Evolutionary conservation across 148 eudicot genomes (phyloP), one percentile per base, ranked within the genome.

Genomic region (Suaeda aralocaspica): DNA sequence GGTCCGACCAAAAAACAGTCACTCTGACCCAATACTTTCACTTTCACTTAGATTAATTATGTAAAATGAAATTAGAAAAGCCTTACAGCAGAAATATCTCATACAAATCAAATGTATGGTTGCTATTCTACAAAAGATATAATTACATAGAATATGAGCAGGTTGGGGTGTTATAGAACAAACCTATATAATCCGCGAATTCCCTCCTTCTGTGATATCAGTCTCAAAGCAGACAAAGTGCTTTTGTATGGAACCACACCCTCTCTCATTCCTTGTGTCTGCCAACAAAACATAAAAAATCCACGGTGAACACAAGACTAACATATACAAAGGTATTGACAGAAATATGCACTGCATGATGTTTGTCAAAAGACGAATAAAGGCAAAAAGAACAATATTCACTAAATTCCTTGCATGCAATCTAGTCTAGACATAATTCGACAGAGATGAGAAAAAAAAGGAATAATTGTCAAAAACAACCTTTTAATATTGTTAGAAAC

Each of bases 171-270:
- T 42, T 2, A 34, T 42, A 39, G 66, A 55, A 56, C 76, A 65
- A 49, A 94, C 99, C 99, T 91, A 82, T 94, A 94, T 60, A 94
- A 77, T 42, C 99, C 99, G 72, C 93, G 96, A 53, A 89, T 82
- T 64, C 99, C 99, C 90, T 94, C 99, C 78, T 91, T 87, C 22
- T 77, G 84, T 36, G 93, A 84, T 78, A 89, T 91, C 84, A 80
- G 87, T 63, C 84, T 72, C 66, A 94, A 72, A 77, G 99, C 96
- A 78, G 93, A 91, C 14, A 94, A 31, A 50, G 99, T 91, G 68
- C 88, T 76, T 77, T 83, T 86, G 74, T 91, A 94, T 34, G 91
- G 97, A 64, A 83, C 78, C 48, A 89, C 76, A 53, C 88, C 91
- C 6, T 64, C 39, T 79, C 91, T 82, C 89, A 87, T 83, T 79